phyloP scores from a whole-genome alignment of 495 filamentous ascomycete genomes.

The Chaetomidium leptoderma region DNA sequence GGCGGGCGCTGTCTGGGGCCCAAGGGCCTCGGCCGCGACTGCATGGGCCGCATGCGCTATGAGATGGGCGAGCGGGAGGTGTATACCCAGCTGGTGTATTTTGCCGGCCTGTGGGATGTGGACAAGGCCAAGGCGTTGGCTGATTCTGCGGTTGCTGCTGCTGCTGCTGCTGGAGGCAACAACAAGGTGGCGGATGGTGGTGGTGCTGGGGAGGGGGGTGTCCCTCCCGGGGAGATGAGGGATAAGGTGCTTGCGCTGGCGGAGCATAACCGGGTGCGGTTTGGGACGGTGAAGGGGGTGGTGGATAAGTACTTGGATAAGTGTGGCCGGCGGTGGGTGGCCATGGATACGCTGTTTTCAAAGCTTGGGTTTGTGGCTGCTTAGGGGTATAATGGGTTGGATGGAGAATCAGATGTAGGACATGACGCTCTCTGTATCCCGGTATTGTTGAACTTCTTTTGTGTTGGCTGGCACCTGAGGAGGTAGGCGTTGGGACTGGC shows the following conservation, averaged over 20 bases:
- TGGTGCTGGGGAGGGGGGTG: conserved; percentile 31
- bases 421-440: not conserved
- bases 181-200: too few relatives aligned
- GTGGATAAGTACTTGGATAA: conserved; percentile 86
- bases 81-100: conserved; percentile 93
- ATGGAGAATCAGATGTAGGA: not conserved
- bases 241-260: conserved; percentile 65
- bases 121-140: conserved; percentile 65
- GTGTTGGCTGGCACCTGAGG: not conserved
- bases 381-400: conserved; percentile 8
- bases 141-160: conserved; percentile 24
- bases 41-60: conserved; percentile 82
- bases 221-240: conserved; percentile 34
- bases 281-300: conserved; percentile 68
- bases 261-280: conserved; percentile 73
- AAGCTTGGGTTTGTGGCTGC: conserved; percentile 47
- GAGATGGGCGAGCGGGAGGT: conserved; percentile 83
- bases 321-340: conserved; percentile 92
- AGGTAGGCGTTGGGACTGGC: not conserved
- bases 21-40: conserved; percentile 72
- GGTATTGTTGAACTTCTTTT: not conserved
- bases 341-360: conserved; percentile 84
- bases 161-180: conserved; percentile 28
- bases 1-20: conserved; percentile 86
- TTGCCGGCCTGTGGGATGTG: conserved; percentile 79